These are phyloP conservation scores for Echria macrotheca DNA, from an alignment of 495 filamentous ascomycete genomes.

Conservation along the genomic window DNA sequence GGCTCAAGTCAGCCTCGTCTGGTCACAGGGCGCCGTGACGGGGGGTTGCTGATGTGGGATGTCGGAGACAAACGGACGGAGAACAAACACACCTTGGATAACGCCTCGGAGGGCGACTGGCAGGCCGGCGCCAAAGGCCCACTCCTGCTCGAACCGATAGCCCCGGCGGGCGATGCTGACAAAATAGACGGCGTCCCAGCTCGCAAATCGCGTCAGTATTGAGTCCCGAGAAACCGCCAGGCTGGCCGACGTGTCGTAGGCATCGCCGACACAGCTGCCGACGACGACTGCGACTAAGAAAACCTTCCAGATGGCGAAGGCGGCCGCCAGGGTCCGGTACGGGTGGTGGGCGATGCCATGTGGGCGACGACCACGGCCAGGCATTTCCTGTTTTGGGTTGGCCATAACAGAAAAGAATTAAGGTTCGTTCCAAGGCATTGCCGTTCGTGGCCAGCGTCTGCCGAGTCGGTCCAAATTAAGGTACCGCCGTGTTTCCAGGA, in stretches of 20 bases:
- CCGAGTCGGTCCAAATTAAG: constrained; percentile 1
- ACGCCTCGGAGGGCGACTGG: constrained; percentile 44
- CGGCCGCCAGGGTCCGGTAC: constrained; percentile 23
- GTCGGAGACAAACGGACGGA: constrained; percentile 7
- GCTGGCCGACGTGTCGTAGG: constrained; percentile 85
- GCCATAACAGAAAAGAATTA: not conserved
- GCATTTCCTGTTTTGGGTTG: not conserved
- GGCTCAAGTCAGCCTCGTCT: not conserved
- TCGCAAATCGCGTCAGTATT: constrained; percentile 52
- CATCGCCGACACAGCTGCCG: constrained; percentile 54
- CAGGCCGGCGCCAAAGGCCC: constrained; percentile 80
- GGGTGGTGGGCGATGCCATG: constrained; percentile 20
- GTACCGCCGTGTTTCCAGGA: constrained; percentile 7
- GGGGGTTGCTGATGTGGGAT: not conserved
- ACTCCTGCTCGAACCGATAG: constrained; percentile 89
- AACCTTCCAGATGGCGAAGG: constrained; percentile 64
- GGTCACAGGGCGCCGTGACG: not conserved
- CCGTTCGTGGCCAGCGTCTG: no score
- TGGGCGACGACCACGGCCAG: constrained; percentile 6
- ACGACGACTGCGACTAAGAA: constrained; percentile 61
- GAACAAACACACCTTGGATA: constrained; percentile 31
- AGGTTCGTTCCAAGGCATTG: constrained; percentile 9
- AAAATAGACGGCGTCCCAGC: constrained; percentile 95
- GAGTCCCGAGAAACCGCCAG: constrained; percentile 47
- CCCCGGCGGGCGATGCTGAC: constrained; percentile 60